phyloP scores from a whole-genome alignment of 768 basidiomycete genomes.

The Boletales sp. region DNA sequence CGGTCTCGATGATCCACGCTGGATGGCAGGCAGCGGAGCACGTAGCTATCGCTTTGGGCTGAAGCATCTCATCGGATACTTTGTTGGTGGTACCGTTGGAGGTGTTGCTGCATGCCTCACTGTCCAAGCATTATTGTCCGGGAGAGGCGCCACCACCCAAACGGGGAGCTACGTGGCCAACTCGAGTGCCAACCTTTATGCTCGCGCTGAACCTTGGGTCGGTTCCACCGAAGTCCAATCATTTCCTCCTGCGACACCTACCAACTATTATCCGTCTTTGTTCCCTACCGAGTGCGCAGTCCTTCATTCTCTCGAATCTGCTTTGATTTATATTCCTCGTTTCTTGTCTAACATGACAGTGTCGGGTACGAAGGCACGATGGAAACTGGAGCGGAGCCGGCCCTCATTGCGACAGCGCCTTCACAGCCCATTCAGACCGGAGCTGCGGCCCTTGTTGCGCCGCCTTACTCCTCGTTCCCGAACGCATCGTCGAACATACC shows the following conservation, averaged over 20 bases:
- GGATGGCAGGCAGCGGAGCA: conserved; percentile 28
- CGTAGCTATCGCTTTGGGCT: conserved; percentile 44
- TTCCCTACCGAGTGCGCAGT: conserved; percentile 58
- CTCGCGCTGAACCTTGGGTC: conserved; percentile 52
- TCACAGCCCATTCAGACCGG: conserved; percentile 74
- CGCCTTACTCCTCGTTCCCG: conserved; percentile 30
- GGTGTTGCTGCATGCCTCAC: conserved; percentile 51
- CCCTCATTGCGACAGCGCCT: conserved; percentile 68
- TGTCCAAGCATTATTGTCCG: conserved; percentile 42
- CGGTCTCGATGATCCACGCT: conserved; percentile 27
- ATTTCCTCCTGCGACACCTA: conserved; percentile 71
- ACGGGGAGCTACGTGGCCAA: conserved; percentile 15
- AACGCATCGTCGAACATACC: conserved; percentile 13
- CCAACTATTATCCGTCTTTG: conserved; percentile 65
- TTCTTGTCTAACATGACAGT: conserved; percentile 7
- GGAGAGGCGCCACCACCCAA: conserved; percentile 3
- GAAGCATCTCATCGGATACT: too few species aligned
- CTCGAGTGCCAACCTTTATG: conserved; percentile 35
- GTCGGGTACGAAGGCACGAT: conserved; percentile 78
- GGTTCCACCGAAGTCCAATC: conserved; percentile 68
- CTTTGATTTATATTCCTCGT: background rate
- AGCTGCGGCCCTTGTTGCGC: conserved; percentile 59
- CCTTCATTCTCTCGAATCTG: too few species aligned
- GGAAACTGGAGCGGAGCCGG: conserved; percentile 77
- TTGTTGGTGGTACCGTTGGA: conserved; percentile 19